Evolutionary conservation across 2,329 filamentous ascomycete genomes (phyloP).

Genomic region (Fusarium solani-melongenae): DNA sequence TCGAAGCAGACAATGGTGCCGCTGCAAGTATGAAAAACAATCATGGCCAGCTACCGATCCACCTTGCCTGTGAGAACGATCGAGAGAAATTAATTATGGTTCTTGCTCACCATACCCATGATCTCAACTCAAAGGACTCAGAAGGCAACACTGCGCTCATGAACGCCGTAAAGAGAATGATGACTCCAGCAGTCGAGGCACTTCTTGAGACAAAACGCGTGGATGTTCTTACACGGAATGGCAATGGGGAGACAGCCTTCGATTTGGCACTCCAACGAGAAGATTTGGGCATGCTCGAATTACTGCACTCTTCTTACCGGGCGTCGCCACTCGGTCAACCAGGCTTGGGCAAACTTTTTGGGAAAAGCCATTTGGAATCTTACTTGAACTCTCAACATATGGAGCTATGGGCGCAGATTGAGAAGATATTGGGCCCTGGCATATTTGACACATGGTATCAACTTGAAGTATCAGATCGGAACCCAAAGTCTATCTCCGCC

Average conservation of each 20-base stretch:
- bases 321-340: too few species aligned
- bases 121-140: neutral
- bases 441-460: too few species aligned
- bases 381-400: too few species aligned
- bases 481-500: too few species aligned
- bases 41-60: neutral
- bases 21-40: neutral
- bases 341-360: too few species aligned
- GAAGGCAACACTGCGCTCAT: neutral
- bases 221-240: neutral
- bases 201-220: neutral
- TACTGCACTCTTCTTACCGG: too few species aligned
- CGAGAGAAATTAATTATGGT: neutral
- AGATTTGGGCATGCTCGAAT: neutral
- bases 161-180: neutral
- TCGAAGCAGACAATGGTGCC: neutral
- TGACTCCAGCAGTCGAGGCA: neutral
- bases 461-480: too few species aligned
- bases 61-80: fast-evolving
- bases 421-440: too few species aligned
- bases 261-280: neutral
- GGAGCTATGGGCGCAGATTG: too few species aligned
- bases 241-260: neutral
- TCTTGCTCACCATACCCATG: neutral
- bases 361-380: too few species aligned